Evolutionary conservation across 2,329 filamentous ascomycete genomes (phyloP), one percentile per base, ranked within the genome.

Genomic region (Exophiala sp.): DNA sequence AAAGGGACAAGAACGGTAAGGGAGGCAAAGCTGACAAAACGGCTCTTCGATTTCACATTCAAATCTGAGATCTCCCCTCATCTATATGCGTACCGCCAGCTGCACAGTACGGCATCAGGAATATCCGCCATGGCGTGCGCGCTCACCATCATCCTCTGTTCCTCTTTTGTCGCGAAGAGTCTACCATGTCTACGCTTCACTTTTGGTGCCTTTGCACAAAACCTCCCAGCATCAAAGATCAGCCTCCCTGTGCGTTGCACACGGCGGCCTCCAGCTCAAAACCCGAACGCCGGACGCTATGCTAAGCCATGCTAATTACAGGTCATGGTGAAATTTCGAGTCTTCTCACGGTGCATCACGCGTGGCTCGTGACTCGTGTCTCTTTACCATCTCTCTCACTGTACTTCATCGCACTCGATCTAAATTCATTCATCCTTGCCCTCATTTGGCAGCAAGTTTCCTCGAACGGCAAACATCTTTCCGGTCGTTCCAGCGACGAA

Each of bases 391-490:
- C 9, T 18, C 16, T 18, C 33, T 11, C 16, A 32, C 33, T 8
- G 8, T 45, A 11, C 32, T 42, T 38, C 18, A 18, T 32, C 33
- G 18, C 14, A 16, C 14, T 16, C 29, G 36, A n/a, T 32, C 5
- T 38, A 2, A 20, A 24, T 38, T 55, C 39, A 55, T 18, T 55
- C 53, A 2, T 52, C 43, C 18, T 53, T 55, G 5, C 38, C 44
- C 1, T 60, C 82, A 52, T 78, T 78, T 14, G 83, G 83, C 60
- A 86, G 66, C 55, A 86, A 68, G 67, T 84, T 85, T 60, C 82
- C 83, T 72, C 91, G 86, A 58, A 96, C 89, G 36, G 91, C 91
- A 72, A 99, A 99, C 92, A 99, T 96, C 85, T 99, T 99, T 62
- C 89, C 86, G 60, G 84, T 95, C 64, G 95, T 88, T 62, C 85